Evolutionary conservation across 75 land plant species (phyloP), one percentile per base, ranked within the genome.

Genomic region (Sequoia sempervirens): DNA sequence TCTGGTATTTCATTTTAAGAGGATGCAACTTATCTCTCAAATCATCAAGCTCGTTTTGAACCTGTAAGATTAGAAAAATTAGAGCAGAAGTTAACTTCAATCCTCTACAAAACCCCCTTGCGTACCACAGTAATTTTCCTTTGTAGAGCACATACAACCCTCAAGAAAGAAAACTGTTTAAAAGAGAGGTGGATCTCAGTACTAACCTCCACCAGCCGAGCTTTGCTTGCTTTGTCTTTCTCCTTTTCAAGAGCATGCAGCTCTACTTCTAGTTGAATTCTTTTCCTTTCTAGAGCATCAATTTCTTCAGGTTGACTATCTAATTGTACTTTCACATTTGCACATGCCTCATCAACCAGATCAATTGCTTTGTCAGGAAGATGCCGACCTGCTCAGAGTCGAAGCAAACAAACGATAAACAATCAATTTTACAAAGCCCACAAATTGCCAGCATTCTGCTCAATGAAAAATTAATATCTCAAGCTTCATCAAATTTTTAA

Each of bases 231-330:
- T 86, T 97, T 97, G 84, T 97, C 99, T 88, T 98, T 98, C 92
- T 98, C 98, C 85, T 98, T 98, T 83, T 98, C 98, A 18, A 98
- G 90, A 5, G 99, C 98, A 85, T 98, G 99, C 68, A 94, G 84
- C 82, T 98, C 98, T 79, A 96, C 90, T 85, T 96, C 99, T 34
- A 98, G 82, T 76, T 98, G 99, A 45, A 96, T 91, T 41, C 93
- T 87, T 85, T 91, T 92, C 87, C 99, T 91, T 79, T 98, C 99
- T 40, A 98, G 79, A 15, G 85, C 91, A 74, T 98, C 99, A 72
- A 98, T 94, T 84, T 98, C 99, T 86, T 96, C 99, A 30, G 99
- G 99, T 83, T 94, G 99, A 79, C 99, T 98, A 80, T 98, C 99
- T 32, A 98, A 92, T 68, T 98, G 99, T 32, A 96, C 99, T 69